Evolutionary conservation across 305 asterid species (phyloP).

Genomic region (Coffea humblotiana): DNA sequence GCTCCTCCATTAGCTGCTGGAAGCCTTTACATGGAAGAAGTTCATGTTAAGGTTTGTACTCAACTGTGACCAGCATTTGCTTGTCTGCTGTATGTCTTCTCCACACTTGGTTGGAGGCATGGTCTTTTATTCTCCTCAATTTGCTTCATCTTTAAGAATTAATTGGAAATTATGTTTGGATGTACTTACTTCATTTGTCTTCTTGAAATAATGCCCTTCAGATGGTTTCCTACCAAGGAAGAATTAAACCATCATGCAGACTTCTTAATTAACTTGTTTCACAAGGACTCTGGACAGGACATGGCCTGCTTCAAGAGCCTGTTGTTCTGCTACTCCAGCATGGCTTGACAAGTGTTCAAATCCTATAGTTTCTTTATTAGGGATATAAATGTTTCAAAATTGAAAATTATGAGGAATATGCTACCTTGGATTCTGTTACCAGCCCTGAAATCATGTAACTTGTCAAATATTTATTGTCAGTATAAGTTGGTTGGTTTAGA

Average conservation of each 20-base stretch:
- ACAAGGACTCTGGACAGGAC: background rate
- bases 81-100: background rate
- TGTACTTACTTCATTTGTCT: background rate
- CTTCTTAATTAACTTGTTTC: background rate
- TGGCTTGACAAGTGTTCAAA: background rate
- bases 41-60: constrained; percentile 65
- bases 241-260: background rate
- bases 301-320: background rate
- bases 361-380: background rate
- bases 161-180: background rate
- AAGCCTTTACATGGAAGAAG: constrained; percentile 94
- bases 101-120: background rate
- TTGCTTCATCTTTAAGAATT: background rate
- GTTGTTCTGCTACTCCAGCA: background rate
- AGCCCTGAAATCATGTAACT: background rate
- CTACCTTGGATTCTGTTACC: background rate
- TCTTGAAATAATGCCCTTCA: background rate
- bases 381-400: background rate
- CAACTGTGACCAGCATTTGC: background rate
- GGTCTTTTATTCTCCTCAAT: background rate
- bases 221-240: background rate
- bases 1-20: constrained; percentile 78
- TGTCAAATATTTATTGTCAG: background rate
- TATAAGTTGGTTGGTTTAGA: background rate
- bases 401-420: constrained; percentile 2